Percentiles rank a stretch among this genome's conserved stretches.
These are phyloP conservation scores for Spizellomyces sp. DNA, from an alignment of 192 early-diverging fungal species.

Conservation along the genomic window DNA sequence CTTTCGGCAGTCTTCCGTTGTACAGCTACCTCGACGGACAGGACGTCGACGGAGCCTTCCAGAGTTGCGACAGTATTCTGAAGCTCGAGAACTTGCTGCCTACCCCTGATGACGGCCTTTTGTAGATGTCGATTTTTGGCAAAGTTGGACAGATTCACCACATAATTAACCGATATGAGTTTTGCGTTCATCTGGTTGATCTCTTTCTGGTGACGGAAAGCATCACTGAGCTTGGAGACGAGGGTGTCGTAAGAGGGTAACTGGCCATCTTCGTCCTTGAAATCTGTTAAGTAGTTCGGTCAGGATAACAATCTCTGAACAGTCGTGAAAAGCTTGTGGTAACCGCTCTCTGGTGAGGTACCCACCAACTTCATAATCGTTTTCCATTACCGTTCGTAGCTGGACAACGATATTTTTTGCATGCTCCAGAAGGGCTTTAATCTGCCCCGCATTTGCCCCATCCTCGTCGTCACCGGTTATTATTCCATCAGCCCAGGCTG, in stretches of 20 bases:
- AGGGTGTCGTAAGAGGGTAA: conserved; percentile 25
- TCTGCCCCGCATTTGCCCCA: conserved; percentile 14
- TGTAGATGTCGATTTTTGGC: conserved; percentile 41
- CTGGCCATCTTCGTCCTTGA: conserved; percentile 14
- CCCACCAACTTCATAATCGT: conserved; percentile 1
- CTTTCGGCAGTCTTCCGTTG: conserved; percentile 31
- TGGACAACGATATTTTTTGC: conserved; percentile 35
- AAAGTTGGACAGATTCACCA: conserved; percentile 47
- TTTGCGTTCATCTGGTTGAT: conserved; percentile 42
- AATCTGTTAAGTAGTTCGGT: not conserved
- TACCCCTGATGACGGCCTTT: conserved; percentile 33
- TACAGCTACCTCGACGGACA: conserved; percentile 30
- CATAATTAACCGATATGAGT: conserved; percentile 44
- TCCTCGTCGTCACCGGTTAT: conserved; percentile 4
- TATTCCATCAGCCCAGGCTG: conserved; percentile 15
- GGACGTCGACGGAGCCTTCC: conserved; percentile 29
- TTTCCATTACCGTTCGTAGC: conserved; percentile 23
- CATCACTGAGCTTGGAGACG: conserved; percentile 18
- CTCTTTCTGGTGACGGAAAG: conserved; percentile 26
- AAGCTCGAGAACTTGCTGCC: conserved; percentile 40
- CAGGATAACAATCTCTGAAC: too few relatives aligned
- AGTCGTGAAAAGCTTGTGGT: too few relatives aligned
- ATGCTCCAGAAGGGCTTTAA: conserved; percentile 25
- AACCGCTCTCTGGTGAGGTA: too few relatives aligned
- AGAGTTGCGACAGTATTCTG: conserved; percentile 37